Evolutionary conservation across 2,329 filamentous ascomycete species (phyloP), one percentile per base, ranked within the genome.

Genomic region (Grosmannia penicillata): DNA sequence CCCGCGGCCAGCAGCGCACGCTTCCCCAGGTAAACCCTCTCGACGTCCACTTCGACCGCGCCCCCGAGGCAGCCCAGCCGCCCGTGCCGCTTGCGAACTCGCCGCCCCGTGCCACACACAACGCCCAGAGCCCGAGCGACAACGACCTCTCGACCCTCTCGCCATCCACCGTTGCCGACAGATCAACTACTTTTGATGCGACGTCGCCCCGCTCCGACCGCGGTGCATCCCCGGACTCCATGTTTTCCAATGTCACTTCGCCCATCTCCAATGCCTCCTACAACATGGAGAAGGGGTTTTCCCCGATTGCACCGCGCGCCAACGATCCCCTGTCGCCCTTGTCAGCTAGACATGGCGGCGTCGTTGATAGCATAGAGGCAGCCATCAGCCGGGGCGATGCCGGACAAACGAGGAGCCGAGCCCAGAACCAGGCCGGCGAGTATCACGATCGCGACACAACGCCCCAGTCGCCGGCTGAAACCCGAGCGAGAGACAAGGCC

Each of bases 1-100:
- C 57, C 51, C 13, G 62, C 55, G 13, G 52, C 54, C 6, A 50
- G 43, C 4, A 53, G 5, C 57, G 53, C 32, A 61, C 58, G 39
- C n/a, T n/a, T n/a, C 54, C 58, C 5, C 64, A 62, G 56, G 55
- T 63, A 7, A 66, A 64, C 42, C 63, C 67, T 0, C 55, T 70
- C n/a, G 62, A 68, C 11, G 57, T 65, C 24, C 61, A 67, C 41
- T 65, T 64, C 42, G 46, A n/a, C 47, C 36, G 59, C 48, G 41
- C 36, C 9, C 47, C 33, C 33, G 14, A 19, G 6, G 3, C 18
- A 30, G 13, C 23, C n/a, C n/a, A 17, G 15, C 25, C 11, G 33
- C 23, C 19, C 17, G 6, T n/a, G 32, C 15, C 25, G 8, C 22
- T 10, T 15, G 14, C 48, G 36, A 50, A 47, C 26, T 13, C 26